Evolutionary conservation across 176 grass and related monocot species (phyloP), one percentile per base, ranked within the genome.

Genomic region (Poa annua): DNA sequence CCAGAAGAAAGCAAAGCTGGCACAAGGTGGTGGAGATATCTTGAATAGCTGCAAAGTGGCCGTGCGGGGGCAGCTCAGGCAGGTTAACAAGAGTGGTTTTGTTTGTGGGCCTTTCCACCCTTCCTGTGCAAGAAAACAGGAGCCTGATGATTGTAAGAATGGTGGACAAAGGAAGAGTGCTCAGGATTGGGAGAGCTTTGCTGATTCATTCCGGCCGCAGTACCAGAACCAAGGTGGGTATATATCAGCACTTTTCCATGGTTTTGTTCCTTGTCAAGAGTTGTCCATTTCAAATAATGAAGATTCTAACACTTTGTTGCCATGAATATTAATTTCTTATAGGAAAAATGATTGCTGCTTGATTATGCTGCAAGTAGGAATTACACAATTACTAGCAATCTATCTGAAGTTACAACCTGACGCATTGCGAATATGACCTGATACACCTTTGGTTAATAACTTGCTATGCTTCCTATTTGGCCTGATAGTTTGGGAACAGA

Each of bases 91-190:
- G 62, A 82, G 33, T 69, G 83, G 83, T 50, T 92, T 91, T 86
- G 92, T 93, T 50, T 98, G 93, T 88, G 93, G 91, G 17, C 91
- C 93, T 83, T 99, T 99, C 77, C 91, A 87, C 55, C 93, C 96
- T 56, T 66, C 76, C 50, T 60, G 85, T 63, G 83, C 83, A 50
- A 90, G 53, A 36, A 93, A 85, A 87, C 79, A 86, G 16, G 71
- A 68, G 24, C 77, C 48, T 36, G 82, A 88, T 26, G 59, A 57
- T 35, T 71, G 41, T 26, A 80, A 81, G 13, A 88, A 86, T 73
- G 32, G 12, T 61, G 78, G 48, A 45, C 80, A 91, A 59, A 87
- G 17, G 50, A 88, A 63, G 11, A 81, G 50, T 47, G 59, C 78
- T 77, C 73, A 84, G 41, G 85, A 96, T 56, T 99, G 93, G 87